Conservation (phyloP, 179 eudicot genomes). For the Pouteria campechiana region DNA sequence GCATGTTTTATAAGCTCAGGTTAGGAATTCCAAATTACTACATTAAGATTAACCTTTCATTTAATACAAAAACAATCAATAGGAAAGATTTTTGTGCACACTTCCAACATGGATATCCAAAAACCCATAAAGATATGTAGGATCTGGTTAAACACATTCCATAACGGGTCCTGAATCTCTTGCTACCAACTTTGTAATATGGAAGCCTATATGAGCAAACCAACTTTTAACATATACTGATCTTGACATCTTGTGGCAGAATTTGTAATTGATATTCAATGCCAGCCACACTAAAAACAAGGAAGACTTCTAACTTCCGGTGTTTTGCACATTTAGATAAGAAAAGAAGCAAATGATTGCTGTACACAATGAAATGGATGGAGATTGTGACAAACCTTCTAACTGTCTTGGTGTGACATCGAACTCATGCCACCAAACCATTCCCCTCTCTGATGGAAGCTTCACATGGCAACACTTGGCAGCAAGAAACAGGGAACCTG, state of each 20-base stretch:
- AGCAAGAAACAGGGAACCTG: conserved; percentile 61
- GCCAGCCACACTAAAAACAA: not conserved
- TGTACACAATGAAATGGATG: not conserved
- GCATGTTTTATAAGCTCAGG: no score
- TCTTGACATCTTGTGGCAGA: not conserved
- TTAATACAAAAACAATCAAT: no score
- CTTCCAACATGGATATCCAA: no score
- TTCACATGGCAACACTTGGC: conserved; percentile 42
- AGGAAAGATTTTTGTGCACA: no score
- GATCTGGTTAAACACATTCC: no score
- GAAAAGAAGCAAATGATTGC: no score
- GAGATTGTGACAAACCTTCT: conserved; percentile 37
- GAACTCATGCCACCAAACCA: conserved; percentile 71
- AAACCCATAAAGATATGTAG: no score
- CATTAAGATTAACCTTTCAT: no score
- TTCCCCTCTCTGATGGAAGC: conserved; percentile 38
- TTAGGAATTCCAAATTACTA: no score
- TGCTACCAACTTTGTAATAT: no score
- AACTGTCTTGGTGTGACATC: conserved; percentile 52
- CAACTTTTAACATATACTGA: not conserved
- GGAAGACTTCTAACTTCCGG: not conserved
- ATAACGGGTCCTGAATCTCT: no score
- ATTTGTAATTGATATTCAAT: not conserved
- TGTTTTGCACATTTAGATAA: not conserved
- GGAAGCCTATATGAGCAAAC: not conserved